Percentiles rank a stretch among this genome's conserved stretches.
phyloP scores from a whole-genome alignment of 2,329 filamentous ascomycete species.

The Truncatella angustata region DNA sequence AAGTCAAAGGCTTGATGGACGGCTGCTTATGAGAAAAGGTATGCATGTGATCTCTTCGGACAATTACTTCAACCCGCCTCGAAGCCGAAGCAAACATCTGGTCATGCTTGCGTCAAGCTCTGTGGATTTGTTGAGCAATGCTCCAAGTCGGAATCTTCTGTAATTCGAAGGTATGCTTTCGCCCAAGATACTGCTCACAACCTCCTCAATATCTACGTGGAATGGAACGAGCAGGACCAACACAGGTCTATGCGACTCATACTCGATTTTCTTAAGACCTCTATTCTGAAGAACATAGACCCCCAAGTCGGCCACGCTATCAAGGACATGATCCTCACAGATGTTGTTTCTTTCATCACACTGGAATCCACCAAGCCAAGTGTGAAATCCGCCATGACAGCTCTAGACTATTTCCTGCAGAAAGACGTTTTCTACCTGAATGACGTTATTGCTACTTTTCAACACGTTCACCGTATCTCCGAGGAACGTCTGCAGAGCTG shows the following conservation, averaged over 20 bases:
- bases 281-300: slow-evolving; percentile 50
- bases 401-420: slow-evolving; percentile 62
- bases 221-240: slow-evolving; percentile 66
- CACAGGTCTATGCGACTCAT: slow-evolving; percentile 63
- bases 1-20: not conserved
- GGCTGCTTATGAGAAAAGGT: slow-evolving; percentile 17
- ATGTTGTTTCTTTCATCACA: slow-evolving; percentile 57
- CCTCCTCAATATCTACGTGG: slow-evolving; percentile 62
- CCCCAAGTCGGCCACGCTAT: slow-evolving; percentile 33
- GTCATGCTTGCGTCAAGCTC: slow-evolving; percentile 57
- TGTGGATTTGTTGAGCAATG: slow-evolving; percentile 63
- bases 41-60: slow-evolving; percentile 42
- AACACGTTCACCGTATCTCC: slow-evolving; percentile 24
- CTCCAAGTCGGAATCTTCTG: slow-evolving; percentile 44
- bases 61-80: slow-evolving; percentile 47
- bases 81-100: slow-evolving; percentile 54
- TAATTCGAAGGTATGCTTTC: slow-evolving; percentile 50
- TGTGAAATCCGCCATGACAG: slow-evolving; percentile 68
- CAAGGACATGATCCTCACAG: slow-evolving; percentile 46
- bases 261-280: slow-evolving; percentile 54
- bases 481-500: slow-evolving; percentile 36
- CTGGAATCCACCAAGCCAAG: slow-evolving; percentile 60
- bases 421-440: slow-evolving; percentile 55
- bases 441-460: slow-evolving; percentile 44
- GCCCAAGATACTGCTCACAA: slow-evolving; percentile 43